phyloP scores from a whole-genome alignment of 176 grass and related monocot species.

The Carex littledalei region DNA sequence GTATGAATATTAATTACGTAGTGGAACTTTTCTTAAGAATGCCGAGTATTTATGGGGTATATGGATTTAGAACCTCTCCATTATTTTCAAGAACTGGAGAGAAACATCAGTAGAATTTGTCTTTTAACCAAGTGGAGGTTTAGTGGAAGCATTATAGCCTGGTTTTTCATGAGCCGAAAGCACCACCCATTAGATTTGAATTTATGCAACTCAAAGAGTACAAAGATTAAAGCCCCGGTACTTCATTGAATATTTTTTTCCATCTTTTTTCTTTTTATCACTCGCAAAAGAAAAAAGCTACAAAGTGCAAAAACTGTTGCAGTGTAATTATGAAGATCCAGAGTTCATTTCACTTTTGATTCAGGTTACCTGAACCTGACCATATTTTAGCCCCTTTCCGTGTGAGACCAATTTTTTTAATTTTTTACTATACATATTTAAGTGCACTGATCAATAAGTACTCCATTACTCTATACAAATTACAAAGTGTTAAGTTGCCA shows the following conservation, averaged over 20 bases:
- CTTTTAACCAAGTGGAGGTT: constrained; percentile 18
- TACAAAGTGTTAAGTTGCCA: too few relatives aligned
- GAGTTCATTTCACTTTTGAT: constrained; percentile 15
- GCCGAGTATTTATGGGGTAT: neutral
- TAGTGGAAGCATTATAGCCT: constrained; percentile 22
- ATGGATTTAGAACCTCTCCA: neutral
- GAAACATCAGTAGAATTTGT: neutral
- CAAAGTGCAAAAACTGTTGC: neutral
- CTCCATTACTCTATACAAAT: too few relatives aligned
- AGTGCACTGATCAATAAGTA: neutral
- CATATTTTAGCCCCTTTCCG: neutral
- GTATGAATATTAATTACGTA: neutral
- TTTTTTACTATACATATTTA: neutral
- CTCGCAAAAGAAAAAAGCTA: neutral
- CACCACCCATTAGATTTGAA: constrained; percentile 8
- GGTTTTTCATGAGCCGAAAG: constrained; percentile 6
- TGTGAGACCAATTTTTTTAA: neutral
- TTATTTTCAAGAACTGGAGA: neutral
- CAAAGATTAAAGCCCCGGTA: constrained; percentile 1
- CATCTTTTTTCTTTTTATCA: too few relatives aligned
- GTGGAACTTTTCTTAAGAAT: neutral
- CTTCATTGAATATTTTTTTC: neutral
- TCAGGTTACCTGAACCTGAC: constrained; percentile 5
- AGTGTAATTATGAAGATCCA: constrained; percentile 16
- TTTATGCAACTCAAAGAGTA: neutral